Evolutionary conservation across 2,329 filamentous ascomycete genomes (phyloP).

Genomic region (Fusarium caatingaense): DNA sequence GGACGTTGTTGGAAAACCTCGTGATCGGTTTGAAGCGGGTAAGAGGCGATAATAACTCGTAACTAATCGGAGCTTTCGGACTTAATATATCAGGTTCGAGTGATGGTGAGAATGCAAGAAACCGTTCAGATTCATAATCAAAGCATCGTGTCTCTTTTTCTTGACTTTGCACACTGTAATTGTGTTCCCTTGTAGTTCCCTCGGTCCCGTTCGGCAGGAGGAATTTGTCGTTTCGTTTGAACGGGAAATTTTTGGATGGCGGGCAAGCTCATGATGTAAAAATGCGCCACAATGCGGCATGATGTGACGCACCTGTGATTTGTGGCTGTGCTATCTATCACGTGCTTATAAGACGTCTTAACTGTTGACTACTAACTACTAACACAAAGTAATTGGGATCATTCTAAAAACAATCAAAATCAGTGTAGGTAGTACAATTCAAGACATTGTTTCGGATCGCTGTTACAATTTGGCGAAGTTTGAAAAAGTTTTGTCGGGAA

Average conservation of each 20-base stretch:
- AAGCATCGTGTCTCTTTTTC: constrained; percentile 21
- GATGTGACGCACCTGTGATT: not conserved
- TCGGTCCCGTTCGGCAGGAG: constrained; percentile 9
- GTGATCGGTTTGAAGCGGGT: constrained; percentile 22
- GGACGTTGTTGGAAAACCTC: constrained; percentile 21
- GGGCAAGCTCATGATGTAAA: constrained; percentile 39
- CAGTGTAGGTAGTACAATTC: not conserved
- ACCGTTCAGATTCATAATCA: constrained; percentile 12
- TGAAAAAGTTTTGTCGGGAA: not conserved
- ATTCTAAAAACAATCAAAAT: not conserved
- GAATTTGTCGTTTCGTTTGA: constrained; percentile 9
- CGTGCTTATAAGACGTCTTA: constrained; percentile 9
- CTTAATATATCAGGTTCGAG: constrained; percentile 21
- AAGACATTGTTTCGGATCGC: constrained; percentile 14
- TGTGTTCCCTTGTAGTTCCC: constrained; percentile 16
- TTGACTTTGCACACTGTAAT: constrained; percentile 5
- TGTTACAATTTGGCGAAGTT: not conserved
- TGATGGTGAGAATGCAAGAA: constrained; percentile 10
- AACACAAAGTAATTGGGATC: not conserved
- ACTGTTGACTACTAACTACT: not conserved
- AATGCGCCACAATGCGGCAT: constrained; percentile 35
- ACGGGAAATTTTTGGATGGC: constrained; percentile 28
- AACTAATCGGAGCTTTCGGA: constrained; percentile 43
- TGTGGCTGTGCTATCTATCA: constrained; percentile 19
- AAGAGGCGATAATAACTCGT: constrained; percentile 34